Evolutionary conservation across 768 basidiomycete species (phyloP).

Genomic region (Sporobolomyces phaffii): DNA sequence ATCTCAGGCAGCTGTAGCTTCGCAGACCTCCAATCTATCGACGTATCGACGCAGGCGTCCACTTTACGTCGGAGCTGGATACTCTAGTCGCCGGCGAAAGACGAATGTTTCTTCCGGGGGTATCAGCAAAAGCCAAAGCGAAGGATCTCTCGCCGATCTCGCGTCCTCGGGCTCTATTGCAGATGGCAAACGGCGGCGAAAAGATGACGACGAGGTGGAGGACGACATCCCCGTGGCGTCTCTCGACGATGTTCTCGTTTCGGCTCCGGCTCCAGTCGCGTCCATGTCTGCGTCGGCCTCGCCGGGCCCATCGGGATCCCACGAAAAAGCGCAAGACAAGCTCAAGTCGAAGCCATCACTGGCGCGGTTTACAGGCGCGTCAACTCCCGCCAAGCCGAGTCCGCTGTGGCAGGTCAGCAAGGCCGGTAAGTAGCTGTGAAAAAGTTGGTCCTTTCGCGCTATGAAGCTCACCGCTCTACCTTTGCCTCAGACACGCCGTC

Average conservation of each 20-base stretch:
- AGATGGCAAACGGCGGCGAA: conserved; percentile 30
- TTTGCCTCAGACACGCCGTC: conserved; percentile 12
- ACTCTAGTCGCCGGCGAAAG: conserved; percentile 17
- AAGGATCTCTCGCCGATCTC: not conserved
- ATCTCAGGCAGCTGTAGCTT: not conserved
- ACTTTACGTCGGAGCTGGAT: conserved; percentile 35
- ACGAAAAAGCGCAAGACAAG: not conserved
- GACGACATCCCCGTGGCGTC: conserved; percentile 24
- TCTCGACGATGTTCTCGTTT: conserved; percentile 22
- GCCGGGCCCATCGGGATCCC: too few species aligned
- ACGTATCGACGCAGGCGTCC: conserved; percentile 20
- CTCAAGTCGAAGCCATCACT: not conserved
- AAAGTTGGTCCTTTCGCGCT: not conserved
- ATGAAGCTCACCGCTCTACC: too few species aligned
- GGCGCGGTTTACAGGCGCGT: not conserved
- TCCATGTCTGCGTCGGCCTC: not conserved
- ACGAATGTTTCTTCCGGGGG: not conserved
- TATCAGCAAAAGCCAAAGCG: conserved; percentile 23
- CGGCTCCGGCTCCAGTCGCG: not conserved
- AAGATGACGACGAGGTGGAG: not conserved
- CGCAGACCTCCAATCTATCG: not conserved
- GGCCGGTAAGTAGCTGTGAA: conserved; percentile 26
- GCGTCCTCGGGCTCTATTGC: not conserved
- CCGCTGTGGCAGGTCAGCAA: conserved; percentile 38
- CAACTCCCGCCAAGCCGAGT: conserved; percentile 28